phyloP scores from a whole-genome alignment of 2,329 filamentous ascomycete species.

The Colletotrichum abscissum region DNA sequence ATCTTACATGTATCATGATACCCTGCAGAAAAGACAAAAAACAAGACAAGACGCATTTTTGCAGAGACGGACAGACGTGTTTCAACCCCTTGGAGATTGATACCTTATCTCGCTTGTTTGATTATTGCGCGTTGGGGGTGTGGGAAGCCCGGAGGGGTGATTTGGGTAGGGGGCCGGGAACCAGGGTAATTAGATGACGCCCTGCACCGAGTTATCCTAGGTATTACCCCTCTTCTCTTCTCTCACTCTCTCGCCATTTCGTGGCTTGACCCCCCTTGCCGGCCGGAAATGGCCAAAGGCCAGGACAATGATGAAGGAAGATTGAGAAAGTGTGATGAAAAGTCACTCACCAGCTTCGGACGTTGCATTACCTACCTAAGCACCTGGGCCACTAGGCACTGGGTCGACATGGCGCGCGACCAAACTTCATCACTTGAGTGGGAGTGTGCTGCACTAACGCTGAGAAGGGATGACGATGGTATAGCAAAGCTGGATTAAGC shows the following conservation, averaged over 20 bases:
- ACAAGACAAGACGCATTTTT: constrained; percentile 20
- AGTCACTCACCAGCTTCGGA: constrained; percentile 10
- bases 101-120: constrained; percentile 36
- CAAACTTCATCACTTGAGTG: not conserved
- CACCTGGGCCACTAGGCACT: not conserved
- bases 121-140: constrained; percentile 16
- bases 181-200: constrained; percentile 16
- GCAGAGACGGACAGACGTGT: constrained; percentile 21
- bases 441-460: not conserved
- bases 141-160: constrained; percentile 6
- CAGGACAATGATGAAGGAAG: not conserved
- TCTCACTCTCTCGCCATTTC: not conserved
- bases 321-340: not conserved
- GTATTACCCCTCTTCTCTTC: constrained; percentile 19
- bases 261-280: not conserved
- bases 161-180: constrained; percentile 3
- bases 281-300: not conserved
- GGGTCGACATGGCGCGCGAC: not conserved
- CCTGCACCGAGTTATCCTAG: not conserved
- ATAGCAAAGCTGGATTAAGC: constrained; percentile 14
- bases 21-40: constrained; percentile 32
- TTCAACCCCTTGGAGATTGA: constrained; percentile 30
- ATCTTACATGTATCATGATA: constrained; percentile 35
- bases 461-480: not conserved
- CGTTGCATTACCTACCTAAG: not conserved